Evolutionary conservation across 176 grass and related monocot species (phyloP).

Genomic region (Pharus latifolius): DNA sequence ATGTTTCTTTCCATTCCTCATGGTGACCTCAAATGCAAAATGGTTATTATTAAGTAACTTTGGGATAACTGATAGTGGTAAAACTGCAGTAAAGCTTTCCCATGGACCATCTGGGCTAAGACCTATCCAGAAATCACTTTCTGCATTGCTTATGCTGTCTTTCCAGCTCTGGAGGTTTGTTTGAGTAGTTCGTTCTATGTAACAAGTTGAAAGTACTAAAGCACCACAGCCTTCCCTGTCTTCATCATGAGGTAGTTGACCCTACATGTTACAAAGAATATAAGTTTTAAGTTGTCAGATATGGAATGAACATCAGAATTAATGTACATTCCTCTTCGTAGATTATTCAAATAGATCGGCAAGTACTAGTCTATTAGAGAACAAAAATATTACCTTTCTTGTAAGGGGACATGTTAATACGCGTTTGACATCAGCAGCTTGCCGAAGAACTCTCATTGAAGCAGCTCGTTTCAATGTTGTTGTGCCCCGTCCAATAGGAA

Average conservation of each 20-base stretch:
- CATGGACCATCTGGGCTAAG: constrained; percentile 82
- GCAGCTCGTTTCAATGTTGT: constrained; percentile 72
- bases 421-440: constrained; percentile 43
- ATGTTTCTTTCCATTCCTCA: constrained; percentile 80
- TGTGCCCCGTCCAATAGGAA: constrained; percentile 64
- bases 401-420: constrained; percentile 59
- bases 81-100: constrained; percentile 75
- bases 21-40: constrained; percentile 81
- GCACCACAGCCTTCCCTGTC: constrained; percentile 44
- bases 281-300: background rate
- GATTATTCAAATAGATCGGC: background rate
- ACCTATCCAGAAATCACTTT: constrained; percentile 80
- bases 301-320: background rate
- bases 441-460: constrained; percentile 80
- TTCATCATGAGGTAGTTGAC: constrained; percentile 16
- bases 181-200: constrained; percentile 71
- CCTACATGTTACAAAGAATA: constrained; percentile 38
- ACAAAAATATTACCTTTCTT: constrained; percentile 47
- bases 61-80: constrained; percentile 67
- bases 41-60: constrained; percentile 63
- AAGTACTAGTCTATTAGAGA: background rate
- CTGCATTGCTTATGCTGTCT: constrained; percentile 32
- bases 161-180: constrained; percentile 47
- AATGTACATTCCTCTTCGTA: background rate
- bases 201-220: constrained; percentile 76